These are phyloP conservation scores for Nadsonia starkeyi-henricii DNA, from an alignment of 1,139 yeast genomes.

Conservation along the genomic window DNA sequence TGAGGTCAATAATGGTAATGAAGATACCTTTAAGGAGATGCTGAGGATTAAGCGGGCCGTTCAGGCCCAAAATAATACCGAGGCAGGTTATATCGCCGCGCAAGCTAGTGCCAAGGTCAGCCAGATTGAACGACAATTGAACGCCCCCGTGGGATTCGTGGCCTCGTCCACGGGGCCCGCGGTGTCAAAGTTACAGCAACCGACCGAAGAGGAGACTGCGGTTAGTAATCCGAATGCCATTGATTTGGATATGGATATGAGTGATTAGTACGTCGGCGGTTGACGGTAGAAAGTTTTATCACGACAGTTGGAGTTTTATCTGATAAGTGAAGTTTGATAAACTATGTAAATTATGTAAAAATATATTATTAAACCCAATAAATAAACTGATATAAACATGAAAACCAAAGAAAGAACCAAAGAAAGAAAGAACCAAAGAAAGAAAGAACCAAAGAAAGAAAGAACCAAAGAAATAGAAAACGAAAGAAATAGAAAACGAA, in stretches of 20 bases:
- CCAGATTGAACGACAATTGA: conserved; percentile 14
- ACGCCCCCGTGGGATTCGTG: conserved; percentile 44
- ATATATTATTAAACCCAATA: no score
- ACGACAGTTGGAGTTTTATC: no score
- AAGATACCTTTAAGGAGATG: conserved; percentile 63
- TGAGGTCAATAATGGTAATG: conserved; percentile 59
- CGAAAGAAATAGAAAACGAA: no score
- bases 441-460: no score
- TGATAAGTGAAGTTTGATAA: no score
- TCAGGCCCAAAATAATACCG: conserved; percentile 28
- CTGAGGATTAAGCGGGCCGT: conserved; percentile 45
- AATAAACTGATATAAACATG: no score
- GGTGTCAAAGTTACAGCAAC: conserved; percentile 14
- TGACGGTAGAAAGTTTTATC: no score
- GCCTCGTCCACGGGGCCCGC: conserved; percentile 27
- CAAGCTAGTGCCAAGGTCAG: conserved; percentile 3
- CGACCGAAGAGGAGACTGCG: conserved; percentile 6
- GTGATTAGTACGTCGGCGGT: no score
- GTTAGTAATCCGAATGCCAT: conserved; percentile 50
- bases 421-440: no score
- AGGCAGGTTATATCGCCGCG: conserved; percentile 22
- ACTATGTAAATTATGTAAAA: no score
- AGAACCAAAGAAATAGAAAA: no score
- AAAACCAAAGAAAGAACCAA: no score
- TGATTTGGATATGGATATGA: conserved; percentile 42